These are phyloP conservation scores for Excoecaria cochinchinensis DNA, from an alignment of 345 rosid species.

Conservation along the genomic window DNA sequence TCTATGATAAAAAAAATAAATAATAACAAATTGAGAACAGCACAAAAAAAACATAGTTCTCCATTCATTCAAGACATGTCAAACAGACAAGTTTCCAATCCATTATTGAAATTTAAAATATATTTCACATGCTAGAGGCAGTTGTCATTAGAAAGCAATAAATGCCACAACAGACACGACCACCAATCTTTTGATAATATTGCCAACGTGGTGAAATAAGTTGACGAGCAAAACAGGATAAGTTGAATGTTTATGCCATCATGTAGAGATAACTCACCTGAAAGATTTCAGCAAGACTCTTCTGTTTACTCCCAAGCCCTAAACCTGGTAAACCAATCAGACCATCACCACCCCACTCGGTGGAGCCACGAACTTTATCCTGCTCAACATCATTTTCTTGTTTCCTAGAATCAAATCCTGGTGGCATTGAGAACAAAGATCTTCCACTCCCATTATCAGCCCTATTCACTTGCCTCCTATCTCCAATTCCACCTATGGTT, in stretches of 20 bases:
- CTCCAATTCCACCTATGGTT: conserved; percentile 67
- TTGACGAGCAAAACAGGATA: conserved; percentile 6
- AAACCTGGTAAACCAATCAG: conserved; percentile 70
- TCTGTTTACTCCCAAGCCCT: conserved; percentile 68
- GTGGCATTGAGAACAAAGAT: conserved; percentile 69
- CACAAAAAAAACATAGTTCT: background rate
- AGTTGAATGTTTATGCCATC: background rate
- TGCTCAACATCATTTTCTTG: conserved; percentile 45
- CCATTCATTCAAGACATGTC: background rate
- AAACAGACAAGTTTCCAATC: conserved; percentile 8
- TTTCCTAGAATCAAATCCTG: conserved; percentile 72
- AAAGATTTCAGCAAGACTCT: conserved; percentile 71
- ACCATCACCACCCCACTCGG: conserved; percentile 81
- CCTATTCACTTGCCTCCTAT: conserved; percentile 55
- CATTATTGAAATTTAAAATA: conserved; percentile 5
- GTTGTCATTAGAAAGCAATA: background rate
- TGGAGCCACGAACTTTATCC: conserved; percentile 43
- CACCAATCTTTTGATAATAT: background rate
- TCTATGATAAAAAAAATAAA: background rate
- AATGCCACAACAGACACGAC: conserved; percentile 13
- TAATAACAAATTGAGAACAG: background rate
- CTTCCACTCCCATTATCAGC: conserved; percentile 45
- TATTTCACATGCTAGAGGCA: background rate
- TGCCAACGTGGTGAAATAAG: background rate
- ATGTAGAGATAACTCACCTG: conserved; percentile 52